Evolutionary conservation across 179 eudicot species (phyloP).

Genomic region (Beta corolliflora): DNA sequence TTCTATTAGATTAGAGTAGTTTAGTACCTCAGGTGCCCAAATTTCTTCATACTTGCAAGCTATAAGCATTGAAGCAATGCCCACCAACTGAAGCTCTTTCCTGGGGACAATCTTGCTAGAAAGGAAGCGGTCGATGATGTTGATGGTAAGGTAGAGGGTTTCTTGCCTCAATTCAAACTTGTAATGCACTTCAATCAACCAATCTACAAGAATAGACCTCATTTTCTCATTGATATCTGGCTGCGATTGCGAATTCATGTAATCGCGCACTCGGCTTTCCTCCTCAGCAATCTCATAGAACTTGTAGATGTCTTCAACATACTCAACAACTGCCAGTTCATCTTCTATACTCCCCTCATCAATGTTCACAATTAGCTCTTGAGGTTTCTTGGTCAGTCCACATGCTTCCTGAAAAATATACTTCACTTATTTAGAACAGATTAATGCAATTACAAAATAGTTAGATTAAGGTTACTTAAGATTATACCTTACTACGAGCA

Average conservation of each 20-base stretch:
- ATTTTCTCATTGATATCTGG: conserved; percentile 72
- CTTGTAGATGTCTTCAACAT: conserved; percentile 68
- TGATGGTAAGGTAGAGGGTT: conserved; percentile 77
- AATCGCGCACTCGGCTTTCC: conserved; percentile 52
- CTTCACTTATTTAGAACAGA: neutral
- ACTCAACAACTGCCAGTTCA: conserved; percentile 75
- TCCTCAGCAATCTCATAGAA: conserved; percentile 60
- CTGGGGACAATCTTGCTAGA: conserved; percentile 52
- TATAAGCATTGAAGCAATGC: conserved; percentile 71
- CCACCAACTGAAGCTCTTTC: conserved; percentile 79
- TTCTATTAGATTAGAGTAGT: neutral
- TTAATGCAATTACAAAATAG: neutral
- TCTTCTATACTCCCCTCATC: conserved; percentile 59
- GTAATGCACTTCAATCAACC: conserved; percentile 84
- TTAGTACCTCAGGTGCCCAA: conserved; percentile 74
- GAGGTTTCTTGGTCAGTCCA: conserved; percentile 50
- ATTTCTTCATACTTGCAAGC: conserved; percentile 96
- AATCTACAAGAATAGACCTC: conserved; percentile 78
- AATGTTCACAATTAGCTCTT: conserved; percentile 51
- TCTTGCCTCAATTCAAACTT: conserved; percentile 77
- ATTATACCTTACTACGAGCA: conserved; percentile 72
- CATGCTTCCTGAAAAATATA: conserved; percentile 57
- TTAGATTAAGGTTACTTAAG: neutral
- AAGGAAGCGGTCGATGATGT: conserved; percentile 75
- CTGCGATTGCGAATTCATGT: conserved; percentile 66